Evolutionary conservation across 768 basidiomycete species (phyloP).

Genomic region (Tephrocybe sp.): DNA sequence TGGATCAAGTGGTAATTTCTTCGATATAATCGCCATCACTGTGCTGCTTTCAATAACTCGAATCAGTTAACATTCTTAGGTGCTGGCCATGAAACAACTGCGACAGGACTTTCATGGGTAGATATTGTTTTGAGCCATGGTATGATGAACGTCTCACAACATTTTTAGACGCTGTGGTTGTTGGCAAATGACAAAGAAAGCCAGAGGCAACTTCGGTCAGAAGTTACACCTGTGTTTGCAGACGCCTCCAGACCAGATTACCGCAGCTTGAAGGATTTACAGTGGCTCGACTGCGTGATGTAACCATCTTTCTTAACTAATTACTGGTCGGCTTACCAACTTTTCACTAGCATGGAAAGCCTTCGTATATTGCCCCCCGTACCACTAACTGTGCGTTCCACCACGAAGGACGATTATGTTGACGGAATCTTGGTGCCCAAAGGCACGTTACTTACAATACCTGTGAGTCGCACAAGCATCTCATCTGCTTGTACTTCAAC

Average conservation of each 20-base stretch:
- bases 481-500: neutral
- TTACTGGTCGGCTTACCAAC: neutral
- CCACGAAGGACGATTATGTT: conserved; percentile 36
- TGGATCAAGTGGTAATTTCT: conserved; percentile 47
- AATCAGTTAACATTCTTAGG: conserved; percentile 44
- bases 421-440: conserved; percentile 45
- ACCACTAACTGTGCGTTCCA: conserved; percentile 36
- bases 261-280: conserved; percentile 35
- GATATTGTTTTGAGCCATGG: conserved; percentile 2
- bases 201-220: conserved; percentile 51
- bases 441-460: conserved; percentile 42
- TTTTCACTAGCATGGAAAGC: conserved; percentile 35
- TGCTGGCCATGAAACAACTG: conserved; percentile 46
- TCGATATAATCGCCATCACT: neutral
- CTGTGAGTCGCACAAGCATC: conserved; percentile 20
- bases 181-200: conserved; percentile 47
- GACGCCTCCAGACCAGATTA: conserved; percentile 36
- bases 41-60: neutral
- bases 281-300: conserved; percentile 41
- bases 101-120: conserved; percentile 50
- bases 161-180: conserved; percentile 47
- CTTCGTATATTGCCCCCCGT: conserved; percentile 42
- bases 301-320: conserved; percentile 15
- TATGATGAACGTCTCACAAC: neutral
- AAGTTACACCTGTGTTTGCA: conserved; percentile 40